Conservation (phyloP, 768 basidiomycete species). For the Boletus rubropictus region DNA sequence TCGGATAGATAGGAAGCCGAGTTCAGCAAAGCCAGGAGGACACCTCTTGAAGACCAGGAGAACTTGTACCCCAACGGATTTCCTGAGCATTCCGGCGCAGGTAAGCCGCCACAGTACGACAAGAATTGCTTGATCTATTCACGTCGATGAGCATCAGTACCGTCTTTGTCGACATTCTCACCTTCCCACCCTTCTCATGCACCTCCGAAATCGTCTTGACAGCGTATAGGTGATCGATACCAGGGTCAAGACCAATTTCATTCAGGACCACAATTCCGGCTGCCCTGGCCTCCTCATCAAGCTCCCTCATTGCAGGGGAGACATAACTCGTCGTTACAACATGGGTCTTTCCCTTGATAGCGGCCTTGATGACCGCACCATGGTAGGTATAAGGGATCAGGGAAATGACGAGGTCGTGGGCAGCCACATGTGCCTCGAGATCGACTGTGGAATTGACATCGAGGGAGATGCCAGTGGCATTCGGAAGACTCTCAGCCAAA, state of each 20-base stretch:
- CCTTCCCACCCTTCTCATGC: slow-evolving; percentile 92
- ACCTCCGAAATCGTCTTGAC: slow-evolving; percentile 93
- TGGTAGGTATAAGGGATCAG: slow-evolving; percentile 96
- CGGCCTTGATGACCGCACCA: slow-evolving; percentile 81
- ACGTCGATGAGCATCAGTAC: slow-evolving; percentile 1
- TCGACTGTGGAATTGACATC: slow-evolving; percentile 69
- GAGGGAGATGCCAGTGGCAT: slow-evolving; percentile 68
- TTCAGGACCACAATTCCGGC: slow-evolving; percentile 95
- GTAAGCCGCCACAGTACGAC: slow-evolving; percentile 94
- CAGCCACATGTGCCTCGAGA: slow-evolving; percentile 76
- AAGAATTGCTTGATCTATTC: slow-evolving; percentile 80
- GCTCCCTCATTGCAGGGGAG: slow-evolving; percentile 82
- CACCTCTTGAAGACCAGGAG: slow-evolving; percentile 96
- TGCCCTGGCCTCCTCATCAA: slow-evolving; percentile 73
- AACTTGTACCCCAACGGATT: slow-evolving; percentile 99
- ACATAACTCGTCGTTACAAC: slow-evolving; percentile 97
- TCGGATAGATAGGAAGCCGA: slow-evolving; percentile 72
- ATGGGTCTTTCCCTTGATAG: slow-evolving; percentile 75
- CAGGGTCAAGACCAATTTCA: slow-evolving; percentile 96
- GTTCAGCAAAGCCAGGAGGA: slow-evolving; percentile 92
- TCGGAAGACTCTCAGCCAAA: slow-evolving; percentile 62
- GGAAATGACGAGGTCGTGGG: slow-evolving; percentile 90
- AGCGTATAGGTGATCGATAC: slow-evolving; percentile 91
- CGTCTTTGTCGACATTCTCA: slow-evolving; percentile 24
- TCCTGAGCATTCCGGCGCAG: slow-evolving; percentile 82